Evolutionary conservation across 768 basidiomycete genomes (phyloP).

Genomic region (Pleurotus cornucopiae): DNA sequence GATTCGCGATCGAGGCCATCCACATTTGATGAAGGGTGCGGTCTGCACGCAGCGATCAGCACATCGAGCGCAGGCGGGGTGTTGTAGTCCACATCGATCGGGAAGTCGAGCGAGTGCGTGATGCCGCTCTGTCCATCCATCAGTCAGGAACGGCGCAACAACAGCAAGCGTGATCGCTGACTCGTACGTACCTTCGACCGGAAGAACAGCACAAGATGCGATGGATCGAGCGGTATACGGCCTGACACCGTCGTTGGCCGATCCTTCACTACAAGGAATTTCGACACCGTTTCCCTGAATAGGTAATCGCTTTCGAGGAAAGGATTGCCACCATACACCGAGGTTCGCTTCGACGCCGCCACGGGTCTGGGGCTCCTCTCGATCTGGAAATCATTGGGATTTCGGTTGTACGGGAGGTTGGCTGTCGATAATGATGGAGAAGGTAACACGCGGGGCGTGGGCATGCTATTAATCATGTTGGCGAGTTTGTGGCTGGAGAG

Average conservation of each 20-base stretch:
- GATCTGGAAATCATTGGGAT: constrained; percentile 61
- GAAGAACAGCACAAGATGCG: constrained; percentile 71
- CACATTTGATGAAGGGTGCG: constrained; percentile 51
- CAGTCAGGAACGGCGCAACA: not conserved
- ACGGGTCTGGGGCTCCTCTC: constrained; percentile 44
- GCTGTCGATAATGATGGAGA: constrained; percentile 11
- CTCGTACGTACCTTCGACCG: constrained; percentile 63
- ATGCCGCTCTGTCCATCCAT: constrained; percentile 59
- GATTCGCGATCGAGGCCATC: constrained; percentile 61
- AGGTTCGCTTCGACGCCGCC: constrained; percentile 27
- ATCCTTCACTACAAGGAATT: constrained; percentile 54
- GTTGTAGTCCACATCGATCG: constrained; percentile 71
- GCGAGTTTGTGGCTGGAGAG: not conserved
- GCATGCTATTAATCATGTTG: constrained; percentile 5
- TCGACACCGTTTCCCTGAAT: constrained; percentile 50
- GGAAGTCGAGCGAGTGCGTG: constrained; percentile 78
- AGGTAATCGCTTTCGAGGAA: constrained; percentile 46
- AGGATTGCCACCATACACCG: constrained; percentile 23
- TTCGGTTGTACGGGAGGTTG: constrained; percentile 30
- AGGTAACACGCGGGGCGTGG: constrained; percentile 1
- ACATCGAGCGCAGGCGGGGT: constrained; percentile 77
- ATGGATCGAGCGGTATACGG: constrained; percentile 65
- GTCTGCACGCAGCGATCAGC: constrained; percentile 69
- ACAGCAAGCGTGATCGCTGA: not conserved
- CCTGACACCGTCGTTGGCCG: constrained; percentile 64